Evolutionary conservation across 2,329 filamentous ascomycete species (phyloP).

Genomic region (Aspergillus japonicus): DNA sequence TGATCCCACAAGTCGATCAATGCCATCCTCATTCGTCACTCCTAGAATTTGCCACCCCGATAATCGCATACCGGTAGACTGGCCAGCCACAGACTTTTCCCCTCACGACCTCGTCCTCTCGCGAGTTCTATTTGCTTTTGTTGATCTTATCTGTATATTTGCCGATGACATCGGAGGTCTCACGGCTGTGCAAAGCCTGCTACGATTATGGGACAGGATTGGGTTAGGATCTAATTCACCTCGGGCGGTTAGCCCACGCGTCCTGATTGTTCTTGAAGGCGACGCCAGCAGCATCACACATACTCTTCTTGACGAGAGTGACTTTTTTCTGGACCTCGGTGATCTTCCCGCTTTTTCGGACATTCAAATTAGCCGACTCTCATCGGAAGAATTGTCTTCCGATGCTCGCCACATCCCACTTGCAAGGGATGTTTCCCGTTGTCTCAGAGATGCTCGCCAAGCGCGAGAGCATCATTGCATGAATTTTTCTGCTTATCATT

Average conservation of each 20-base stretch:
- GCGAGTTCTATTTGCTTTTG: neutral
- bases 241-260: neutral
- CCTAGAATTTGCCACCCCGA: neutral
- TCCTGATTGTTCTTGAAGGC: neutral
- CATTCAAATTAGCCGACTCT: neutral
- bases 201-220: neutral
- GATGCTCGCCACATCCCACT: neutral
- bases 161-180: slow-evolving; percentile 4
- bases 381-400: neutral
- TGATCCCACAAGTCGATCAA: neutral
- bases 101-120: neutral
- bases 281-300: neutral
- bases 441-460: neutral
- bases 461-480: neutral
- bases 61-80: neutral
- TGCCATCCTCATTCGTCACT: neutral
- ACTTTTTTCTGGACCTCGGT: neutral
- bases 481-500: neutral
- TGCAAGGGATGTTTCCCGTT: neutral
- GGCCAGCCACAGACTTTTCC: neutral
- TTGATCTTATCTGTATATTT: slow-evolving; percentile 4
- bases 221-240: neutral
- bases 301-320: neutral
- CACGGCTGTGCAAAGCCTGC: neutral
- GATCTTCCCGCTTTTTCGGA: neutral